Conservation (phyloP, 2,329 filamentous ascomycete species). For the Pyricularia grisea region DNA sequence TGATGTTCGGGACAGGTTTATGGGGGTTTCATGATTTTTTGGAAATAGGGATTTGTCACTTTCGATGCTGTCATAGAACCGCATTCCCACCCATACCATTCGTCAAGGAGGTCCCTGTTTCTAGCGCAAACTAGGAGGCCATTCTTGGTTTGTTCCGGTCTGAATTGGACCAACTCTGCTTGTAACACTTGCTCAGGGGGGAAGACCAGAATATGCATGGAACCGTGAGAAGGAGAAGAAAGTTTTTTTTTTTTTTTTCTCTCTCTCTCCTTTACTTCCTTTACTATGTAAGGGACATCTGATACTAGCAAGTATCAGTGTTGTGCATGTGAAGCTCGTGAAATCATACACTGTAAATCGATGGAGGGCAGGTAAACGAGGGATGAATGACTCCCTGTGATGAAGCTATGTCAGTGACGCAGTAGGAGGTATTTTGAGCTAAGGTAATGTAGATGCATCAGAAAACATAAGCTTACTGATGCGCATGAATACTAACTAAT, state of each 20-base stretch:
- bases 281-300: background rate
- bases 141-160: background rate
- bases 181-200: background rate
- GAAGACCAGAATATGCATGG: background rate
- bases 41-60: background rate
- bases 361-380: background rate
- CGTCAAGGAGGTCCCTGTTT: background rate
- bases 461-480: background rate
- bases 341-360: background rate
- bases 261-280: no score
- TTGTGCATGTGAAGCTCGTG: background rate
- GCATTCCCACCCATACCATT: background rate
- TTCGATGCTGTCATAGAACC: background rate
- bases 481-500: background rate
- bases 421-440: no score
- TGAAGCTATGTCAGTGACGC: background rate
- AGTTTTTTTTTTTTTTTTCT: background rate
- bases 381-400: background rate
- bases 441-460: no score
- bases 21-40: background rate
- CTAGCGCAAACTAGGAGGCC: background rate
- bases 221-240: background rate
- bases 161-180: background rate
- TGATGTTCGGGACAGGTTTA: no score
- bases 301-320: background rate